Percentiles rank a stretch among this genome's conserved stretches.
phyloP scores from a whole-genome alignment of 805 yeast genomes.

The Torulaspora delbrueckii region DNA sequence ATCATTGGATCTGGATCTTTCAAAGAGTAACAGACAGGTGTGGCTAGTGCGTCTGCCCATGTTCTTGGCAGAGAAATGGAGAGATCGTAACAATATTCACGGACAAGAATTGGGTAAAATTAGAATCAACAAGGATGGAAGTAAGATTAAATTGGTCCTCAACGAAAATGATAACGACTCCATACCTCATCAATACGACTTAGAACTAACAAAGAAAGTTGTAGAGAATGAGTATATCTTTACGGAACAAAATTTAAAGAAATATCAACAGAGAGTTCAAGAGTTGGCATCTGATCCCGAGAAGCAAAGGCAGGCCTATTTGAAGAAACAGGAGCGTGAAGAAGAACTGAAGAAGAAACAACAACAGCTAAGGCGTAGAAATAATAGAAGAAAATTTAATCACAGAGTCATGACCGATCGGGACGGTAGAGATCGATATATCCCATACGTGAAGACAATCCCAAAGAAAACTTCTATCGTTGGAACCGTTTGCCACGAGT shows the following conservation, averaged over 20 bases:
- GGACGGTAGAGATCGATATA: slow-evolving; percentile 44
- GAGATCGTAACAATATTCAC: slow-evolving; percentile 51
- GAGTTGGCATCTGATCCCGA: slow-evolving; percentile 37
- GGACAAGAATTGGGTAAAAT: slow-evolving; percentile 82
- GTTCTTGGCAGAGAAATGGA: slow-evolving; percentile 79
- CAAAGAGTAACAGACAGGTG: slow-evolving; percentile 60
- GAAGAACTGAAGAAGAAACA: slow-evolving; percentile 37
- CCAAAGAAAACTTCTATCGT: slow-evolving; percentile 81
- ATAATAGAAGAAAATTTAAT: slow-evolving; percentile 33
- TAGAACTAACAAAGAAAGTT: slow-evolving; percentile 68
- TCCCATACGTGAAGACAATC: slow-evolving; percentile 82
- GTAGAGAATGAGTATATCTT: slow-evolving; percentile 85
- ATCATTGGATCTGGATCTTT: slow-evolving; percentile 70
- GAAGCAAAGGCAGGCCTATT: slow-evolving; percentile 35
- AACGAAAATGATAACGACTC: slow-evolving; percentile 46
- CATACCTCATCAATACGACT: slow-evolving; percentile 81
- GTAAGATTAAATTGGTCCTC: slow-evolving; percentile 51
- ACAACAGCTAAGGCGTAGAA: slow-evolving; percentile 37
- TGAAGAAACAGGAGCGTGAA: slow-evolving; percentile 34
- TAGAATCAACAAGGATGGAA: slow-evolving; percentile 55
- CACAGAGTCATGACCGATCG: slow-evolving; percentile 38
- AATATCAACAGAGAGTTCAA: slow-evolving; percentile 40
- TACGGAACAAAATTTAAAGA: slow-evolving; percentile 74
- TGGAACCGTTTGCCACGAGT: slow-evolving; percentile 90
- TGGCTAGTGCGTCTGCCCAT: slow-evolving; percentile 93